Evolutionary conservation across 2,329 filamentous ascomycete species (phyloP).

Genomic region (Alternaria tenuissima): DNA sequence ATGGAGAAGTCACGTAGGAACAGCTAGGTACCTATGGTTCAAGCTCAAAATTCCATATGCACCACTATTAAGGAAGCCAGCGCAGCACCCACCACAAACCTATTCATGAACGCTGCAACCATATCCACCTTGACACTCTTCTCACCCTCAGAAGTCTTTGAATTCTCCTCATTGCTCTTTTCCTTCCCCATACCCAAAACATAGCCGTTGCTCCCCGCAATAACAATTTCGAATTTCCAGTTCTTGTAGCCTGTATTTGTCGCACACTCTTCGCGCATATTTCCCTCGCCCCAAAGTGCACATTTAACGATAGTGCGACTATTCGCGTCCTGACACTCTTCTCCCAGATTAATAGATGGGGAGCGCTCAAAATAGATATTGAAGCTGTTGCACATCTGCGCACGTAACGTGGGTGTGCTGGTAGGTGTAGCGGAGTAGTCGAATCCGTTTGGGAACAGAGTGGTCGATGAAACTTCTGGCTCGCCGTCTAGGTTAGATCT

Average conservation of each 20-base stretch:
- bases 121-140: not conserved
- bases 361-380: slow-evolving; percentile 17
- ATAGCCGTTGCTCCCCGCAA: slow-evolving; percentile 15
- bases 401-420: not conserved
- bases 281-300: slow-evolving; percentile 9
- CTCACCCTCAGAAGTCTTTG: not conserved
- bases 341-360: slow-evolving; percentile 1
- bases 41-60: not conserved
- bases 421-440: no score
- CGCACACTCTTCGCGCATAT: not conserved
- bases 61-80: not conserved
- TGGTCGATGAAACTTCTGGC: not conserved
- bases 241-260: slow-evolving; percentile 8
- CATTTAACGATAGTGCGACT: slow-evolving; percentile 14
- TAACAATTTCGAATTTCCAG: slow-evolving; percentile 11
- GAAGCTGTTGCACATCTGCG: slow-evolving; percentile 7
- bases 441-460: not conserved
- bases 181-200: not conserved
- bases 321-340: not conserved
- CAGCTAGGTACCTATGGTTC: not conserved
- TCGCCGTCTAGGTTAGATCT: not conserved
- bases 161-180: not conserved
- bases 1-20: not conserved
- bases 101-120: not conserved
- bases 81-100: not conserved